Percentiles rank a stretch among this genome's conserved stretches.
These are phyloP conservation scores for Phycomyces blakesleeanus DNA, from an alignment of 192 early-diverging fungal species.

Conservation along the genomic window DNA sequence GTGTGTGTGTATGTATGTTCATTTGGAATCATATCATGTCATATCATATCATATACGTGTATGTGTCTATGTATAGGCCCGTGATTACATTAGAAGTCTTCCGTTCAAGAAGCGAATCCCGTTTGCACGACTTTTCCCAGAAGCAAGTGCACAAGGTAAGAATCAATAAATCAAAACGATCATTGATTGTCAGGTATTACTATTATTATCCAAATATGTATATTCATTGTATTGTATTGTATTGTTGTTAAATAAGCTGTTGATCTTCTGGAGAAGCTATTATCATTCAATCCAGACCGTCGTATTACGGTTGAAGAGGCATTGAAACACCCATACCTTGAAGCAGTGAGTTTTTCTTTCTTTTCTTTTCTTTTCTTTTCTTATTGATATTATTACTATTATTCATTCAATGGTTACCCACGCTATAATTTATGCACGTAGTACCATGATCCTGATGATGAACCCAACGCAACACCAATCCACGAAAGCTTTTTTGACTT, in stretches of 20 bases:
- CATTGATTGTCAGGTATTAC: no score
- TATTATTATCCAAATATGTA: no score
- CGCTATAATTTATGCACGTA: slow-evolving; percentile 2
- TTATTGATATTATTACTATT: no score
- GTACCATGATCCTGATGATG: slow-evolving; percentile 68
- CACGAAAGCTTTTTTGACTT: slow-evolving; percentile 81
- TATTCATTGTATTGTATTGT: background rate
- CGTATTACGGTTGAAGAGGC: slow-evolving; percentile 95
- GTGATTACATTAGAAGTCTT: slow-evolving; percentile 88
- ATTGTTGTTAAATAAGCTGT: slow-evolving; percentile 60
- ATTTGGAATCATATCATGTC: no score
- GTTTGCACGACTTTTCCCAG: slow-evolving; percentile 79
- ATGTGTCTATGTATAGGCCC: no score
- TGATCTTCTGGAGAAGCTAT: slow-evolving; percentile 87
- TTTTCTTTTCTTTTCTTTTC: no score
- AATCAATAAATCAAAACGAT: no score
- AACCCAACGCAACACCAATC: slow-evolving; percentile 70
- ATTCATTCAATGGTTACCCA: background rate
- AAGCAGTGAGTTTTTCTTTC: slow-evolving; percentile 27
- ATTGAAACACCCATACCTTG: slow-evolving; percentile 91
- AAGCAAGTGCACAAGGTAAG: slow-evolving; percentile 61
- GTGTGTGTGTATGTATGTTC: no score
- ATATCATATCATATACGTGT: no score
- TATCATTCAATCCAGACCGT: slow-evolving; percentile 86
- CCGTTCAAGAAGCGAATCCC: slow-evolving; percentile 84